Evolutionary conservation across 2,329 filamentous ascomycete species (phyloP), one percentile per base, ranked within the genome.

Genomic region (Macroventuria anomochaeta): DNA sequence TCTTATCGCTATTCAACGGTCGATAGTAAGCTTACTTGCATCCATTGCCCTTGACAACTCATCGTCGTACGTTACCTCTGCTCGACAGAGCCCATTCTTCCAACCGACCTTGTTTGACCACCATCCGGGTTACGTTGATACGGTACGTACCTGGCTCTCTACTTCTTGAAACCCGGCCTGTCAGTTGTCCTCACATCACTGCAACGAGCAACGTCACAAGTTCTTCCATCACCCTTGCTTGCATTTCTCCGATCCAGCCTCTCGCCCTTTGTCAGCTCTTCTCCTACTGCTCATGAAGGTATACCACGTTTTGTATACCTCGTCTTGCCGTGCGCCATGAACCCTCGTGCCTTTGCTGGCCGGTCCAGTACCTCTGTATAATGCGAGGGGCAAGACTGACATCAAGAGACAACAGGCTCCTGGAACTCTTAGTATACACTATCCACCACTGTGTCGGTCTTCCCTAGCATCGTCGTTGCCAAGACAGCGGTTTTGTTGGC

Each of bases 81-180:
- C 29, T 34, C 38, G 10, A 11, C 29, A 57, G 51, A 55, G 37
- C 42, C 46, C 48, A 46, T 58, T 57, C 55, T 57, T 65, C 64
- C 50, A 55, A 63, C 60, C 55, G n/a, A 44, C 39, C 54, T 59
- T 46, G 65, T 71, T 64, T 67, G 63, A 67, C 51, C 51, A 57
- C 39, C 51, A 42, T 40, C 59, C 43, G 44, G 47, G 37, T 50
- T 44, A 88, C 68, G 79, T 88, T 49, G 48, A 63, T 64, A 61
- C 58, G 65, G 72, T 75, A 73, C 59, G 72, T 74, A 65, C 61
- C 56, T 53, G 46, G 50, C 55, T 64, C 57, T 42, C 31, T 37
- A 31, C 53, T 46, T 67, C 62, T 62, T 72, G 69, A 73, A 74
- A 72, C 70, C 55, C 64, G 58, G 38, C 57, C 66, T 63, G 63